Evolutionary conservation across 768 basidiomycete genomes (phyloP).

Genomic region (Agaricus blazei): DNA sequence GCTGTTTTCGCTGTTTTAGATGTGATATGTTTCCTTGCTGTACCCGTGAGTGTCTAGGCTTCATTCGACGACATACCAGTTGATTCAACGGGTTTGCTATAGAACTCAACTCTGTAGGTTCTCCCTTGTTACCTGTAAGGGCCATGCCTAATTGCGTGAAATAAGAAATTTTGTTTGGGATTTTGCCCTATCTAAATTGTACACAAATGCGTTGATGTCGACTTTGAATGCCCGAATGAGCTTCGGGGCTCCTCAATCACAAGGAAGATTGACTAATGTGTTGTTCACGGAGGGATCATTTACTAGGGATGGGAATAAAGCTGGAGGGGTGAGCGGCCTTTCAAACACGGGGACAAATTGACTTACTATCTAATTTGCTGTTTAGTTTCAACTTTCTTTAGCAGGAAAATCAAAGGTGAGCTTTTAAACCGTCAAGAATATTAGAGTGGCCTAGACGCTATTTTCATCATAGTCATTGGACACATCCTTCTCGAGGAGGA

Average conservation of each 20-base stretch:
- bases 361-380: too few species aligned
- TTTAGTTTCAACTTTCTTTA: background rate
- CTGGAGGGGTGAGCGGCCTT: background rate
- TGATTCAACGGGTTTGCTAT: background rate
- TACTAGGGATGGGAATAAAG: background rate
- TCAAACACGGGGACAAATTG: background rate
- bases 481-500: background rate
- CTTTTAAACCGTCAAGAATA: background rate
- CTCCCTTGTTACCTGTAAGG: background rate
- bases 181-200: slow-evolving; percentile 41
- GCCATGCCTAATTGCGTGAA: background rate
- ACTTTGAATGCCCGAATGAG: slow-evolving; percentile 40
- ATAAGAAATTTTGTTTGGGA: slow-evolving; percentile 45
- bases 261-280: slow-evolving; percentile 13
- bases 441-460: too few species aligned
- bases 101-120: slow-evolving; percentile 42
- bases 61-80: background rate
- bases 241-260: slow-evolving; percentile 17
- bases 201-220: slow-evolving; percentile 43
- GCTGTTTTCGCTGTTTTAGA: slow-evolving; percentile 24
- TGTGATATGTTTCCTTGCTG: slow-evolving; percentile 22
- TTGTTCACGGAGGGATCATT: background rate
- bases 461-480: background rate
- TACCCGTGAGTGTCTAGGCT: slow-evolving; percentile 15
- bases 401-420: slow-evolving; percentile 2